Percentiles rank a stretch among this genome's conserved stretches.
Evolutionary conservation across 305 asterid genomes (phyloP).

Genomic region (Petunia hybrid): DNA sequence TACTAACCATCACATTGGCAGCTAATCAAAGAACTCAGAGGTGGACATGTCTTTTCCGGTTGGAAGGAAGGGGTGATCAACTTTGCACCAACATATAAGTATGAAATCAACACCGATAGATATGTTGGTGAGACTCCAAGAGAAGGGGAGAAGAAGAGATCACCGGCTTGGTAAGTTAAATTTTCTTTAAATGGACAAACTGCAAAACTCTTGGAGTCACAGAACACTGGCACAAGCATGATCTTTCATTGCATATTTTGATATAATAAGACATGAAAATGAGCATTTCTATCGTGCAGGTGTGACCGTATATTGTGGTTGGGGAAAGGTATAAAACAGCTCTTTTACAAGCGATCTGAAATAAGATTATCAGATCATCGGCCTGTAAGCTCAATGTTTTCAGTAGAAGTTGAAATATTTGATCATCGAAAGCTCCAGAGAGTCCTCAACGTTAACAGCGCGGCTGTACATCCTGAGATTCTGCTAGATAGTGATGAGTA

Average conservation of each 20-base stretch:
- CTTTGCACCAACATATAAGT: conserved; percentile 94
- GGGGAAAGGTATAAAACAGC: conserved; percentile 90
- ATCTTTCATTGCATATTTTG: conserved; percentile 15
- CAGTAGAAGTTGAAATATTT: conserved; percentile 80
- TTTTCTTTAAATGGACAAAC: conserved; percentile 5
- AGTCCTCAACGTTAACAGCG: conserved; percentile 70
- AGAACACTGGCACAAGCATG: neutral
- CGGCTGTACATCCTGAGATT: conserved; percentile 68
- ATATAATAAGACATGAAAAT: neutral
- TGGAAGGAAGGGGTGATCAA: conserved; percentile 87
- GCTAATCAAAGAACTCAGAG: conserved; percentile 69
- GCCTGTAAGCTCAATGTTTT: conserved; percentile 78
- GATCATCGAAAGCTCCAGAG: conserved; percentile 81
- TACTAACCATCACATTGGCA: conserved; percentile 34
- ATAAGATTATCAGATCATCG: conserved; percentile 82
- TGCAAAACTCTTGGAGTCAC: neutral
- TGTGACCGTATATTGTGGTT: conserved; percentile 93
- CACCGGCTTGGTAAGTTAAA: conserved; percentile 86
- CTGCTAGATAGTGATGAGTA: conserved; percentile 35
- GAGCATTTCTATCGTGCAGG: conserved; percentile 52
- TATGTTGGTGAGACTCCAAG: conserved; percentile 69
- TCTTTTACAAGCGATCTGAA: conserved; percentile 68
- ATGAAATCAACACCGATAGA: conserved; percentile 72
- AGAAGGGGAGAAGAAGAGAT: conserved; percentile 92
- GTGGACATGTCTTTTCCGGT: conserved; percentile 80